A percentile compares a stretch with the other conserved stretches of the same genome.
Evolutionary conservation across 2,329 filamentous ascomycete species (phyloP).

Genomic region (Aspergillus texensis): DNA sequence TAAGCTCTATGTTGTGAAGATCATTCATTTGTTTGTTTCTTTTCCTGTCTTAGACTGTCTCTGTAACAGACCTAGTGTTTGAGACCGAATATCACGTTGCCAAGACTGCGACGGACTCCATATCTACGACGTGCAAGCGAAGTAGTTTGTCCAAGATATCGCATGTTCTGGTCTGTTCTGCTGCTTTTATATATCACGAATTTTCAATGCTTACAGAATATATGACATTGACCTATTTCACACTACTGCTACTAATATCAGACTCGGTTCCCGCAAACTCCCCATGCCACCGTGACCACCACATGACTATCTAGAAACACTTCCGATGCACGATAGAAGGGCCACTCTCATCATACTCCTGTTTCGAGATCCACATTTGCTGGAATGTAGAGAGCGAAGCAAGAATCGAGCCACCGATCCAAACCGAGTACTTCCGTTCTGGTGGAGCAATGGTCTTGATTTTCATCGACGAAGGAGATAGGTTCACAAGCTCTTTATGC

Average conservation of each 20-base stretch:
- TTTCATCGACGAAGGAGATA: slow-evolving; percentile 99
- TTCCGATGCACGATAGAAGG: slow-evolving; percentile 99
- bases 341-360: slow-evolving; percentile 99
- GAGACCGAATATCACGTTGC: background rate
- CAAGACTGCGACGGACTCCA: background rate
- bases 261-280: background rate
- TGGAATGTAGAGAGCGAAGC: slow-evolving; percentile 99
- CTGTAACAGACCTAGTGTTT: no score
- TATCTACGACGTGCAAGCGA: background rate
- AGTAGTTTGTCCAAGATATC: background rate
- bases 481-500: slow-evolving; percentile 99
- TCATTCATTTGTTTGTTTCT: no score
- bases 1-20: no score
- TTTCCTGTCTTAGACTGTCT: no score
- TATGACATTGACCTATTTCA: background rate
- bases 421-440: slow-evolving; percentile 99
- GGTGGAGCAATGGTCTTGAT: slow-evolving; percentile 99
- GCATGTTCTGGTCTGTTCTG: background rate
- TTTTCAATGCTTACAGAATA: accelerated
- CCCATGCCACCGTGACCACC: no score
- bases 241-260: background rate
- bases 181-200: background rate
- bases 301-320: slow-evolving; percentile 90
- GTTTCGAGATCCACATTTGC: slow-evolving; percentile 99
- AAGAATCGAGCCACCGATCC: slow-evolving; percentile 99